Evolutionary conservation across 2,329 filamentous ascomycete genomes (phyloP).

Genomic region (Diaporthe australafricana): DNA sequence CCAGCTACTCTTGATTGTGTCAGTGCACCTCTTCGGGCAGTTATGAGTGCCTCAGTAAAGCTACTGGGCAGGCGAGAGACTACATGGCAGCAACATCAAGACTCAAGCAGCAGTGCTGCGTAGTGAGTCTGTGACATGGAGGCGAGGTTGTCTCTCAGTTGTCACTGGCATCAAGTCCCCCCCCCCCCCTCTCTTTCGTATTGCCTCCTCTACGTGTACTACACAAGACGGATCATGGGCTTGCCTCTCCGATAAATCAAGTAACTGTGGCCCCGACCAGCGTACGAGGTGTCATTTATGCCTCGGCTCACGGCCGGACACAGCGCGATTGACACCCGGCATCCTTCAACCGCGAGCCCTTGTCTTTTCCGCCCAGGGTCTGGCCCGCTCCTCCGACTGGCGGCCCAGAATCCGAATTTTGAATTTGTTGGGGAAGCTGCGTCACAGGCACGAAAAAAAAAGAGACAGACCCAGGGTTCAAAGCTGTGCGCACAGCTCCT

Average conservation of each 20-base stretch:
- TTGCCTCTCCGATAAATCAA: neutral
- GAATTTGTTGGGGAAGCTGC: constrained; percentile 35
- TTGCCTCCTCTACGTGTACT: neutral
- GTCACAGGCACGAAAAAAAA: constrained; percentile 25
- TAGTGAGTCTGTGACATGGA: neutral
- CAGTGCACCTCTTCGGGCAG: neutral
- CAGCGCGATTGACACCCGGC: constrained; percentile 15
- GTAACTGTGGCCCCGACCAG: neutral
- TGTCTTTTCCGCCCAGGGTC: constrained; percentile 17
- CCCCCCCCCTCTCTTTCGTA: neutral
- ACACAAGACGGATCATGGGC: no score
- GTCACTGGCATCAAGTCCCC: neutral
- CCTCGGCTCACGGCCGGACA: constrained; percentile 17
- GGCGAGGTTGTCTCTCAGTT: neutral
- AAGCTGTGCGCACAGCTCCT: constrained; percentile 9
- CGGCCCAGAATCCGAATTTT: constrained; percentile 22
- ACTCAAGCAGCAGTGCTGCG: neutral
- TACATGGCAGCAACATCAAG: neutral
- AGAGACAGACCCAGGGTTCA: constrained; percentile 2
- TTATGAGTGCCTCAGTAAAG: neutral
- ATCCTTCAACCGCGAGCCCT: constrained; percentile 24
- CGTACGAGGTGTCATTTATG: neutral
- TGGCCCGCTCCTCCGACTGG: constrained; percentile 29
- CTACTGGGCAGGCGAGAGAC: neutral
- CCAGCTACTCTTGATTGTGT: neutral